Conservation (phyloP, 345 rosid genomes). For the Gossypium longicalyx region DNA sequence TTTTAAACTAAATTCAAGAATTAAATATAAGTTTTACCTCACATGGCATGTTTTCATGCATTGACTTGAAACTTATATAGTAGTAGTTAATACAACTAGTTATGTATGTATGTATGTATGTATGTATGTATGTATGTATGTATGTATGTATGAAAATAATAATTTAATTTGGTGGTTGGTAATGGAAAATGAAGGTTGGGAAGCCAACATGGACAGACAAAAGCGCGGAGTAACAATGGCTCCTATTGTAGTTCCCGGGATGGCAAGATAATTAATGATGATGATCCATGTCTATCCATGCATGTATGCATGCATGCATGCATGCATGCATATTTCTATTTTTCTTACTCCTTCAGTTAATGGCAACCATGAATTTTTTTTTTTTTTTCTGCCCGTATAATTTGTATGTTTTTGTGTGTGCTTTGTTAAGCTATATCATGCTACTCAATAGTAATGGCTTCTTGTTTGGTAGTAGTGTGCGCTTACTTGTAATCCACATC, state of each 20-base stretch:
- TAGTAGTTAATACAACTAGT: background rate
- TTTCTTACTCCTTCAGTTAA: too few relatives aligned
- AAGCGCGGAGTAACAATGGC: slow-evolving; percentile 29
- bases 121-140: too few relatives aligned
- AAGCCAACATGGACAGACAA: slow-evolving; percentile 39
- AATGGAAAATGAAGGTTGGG: slow-evolving; percentile 32
- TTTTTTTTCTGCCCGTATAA: background rate
- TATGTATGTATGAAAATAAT: background rate
- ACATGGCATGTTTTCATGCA: background rate
- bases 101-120: too few relatives aligned
- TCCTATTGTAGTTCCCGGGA: slow-evolving; percentile 25
- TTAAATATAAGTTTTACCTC: too few relatives aligned
- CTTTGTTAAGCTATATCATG: too few relatives aligned
- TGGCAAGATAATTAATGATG: slow-evolving; percentile 27
- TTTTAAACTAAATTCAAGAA: too few relatives aligned
- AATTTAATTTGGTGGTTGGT: background rate
- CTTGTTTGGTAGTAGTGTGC: background rate
- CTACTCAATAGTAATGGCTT: too few relatives aligned
- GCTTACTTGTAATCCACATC: background rate
- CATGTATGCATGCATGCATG: too few relatives aligned
- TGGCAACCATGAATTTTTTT: background rate
- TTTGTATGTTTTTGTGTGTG: background rate
- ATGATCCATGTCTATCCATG: too few relatives aligned
- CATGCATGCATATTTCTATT: too few relatives aligned
- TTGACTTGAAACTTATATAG: slow-evolving; percentile 1